These are phyloP conservation scores for Pulveroboletus sp. DNA, from an alignment of 768 basidiomycete species.

Conservation along the genomic window DNA sequence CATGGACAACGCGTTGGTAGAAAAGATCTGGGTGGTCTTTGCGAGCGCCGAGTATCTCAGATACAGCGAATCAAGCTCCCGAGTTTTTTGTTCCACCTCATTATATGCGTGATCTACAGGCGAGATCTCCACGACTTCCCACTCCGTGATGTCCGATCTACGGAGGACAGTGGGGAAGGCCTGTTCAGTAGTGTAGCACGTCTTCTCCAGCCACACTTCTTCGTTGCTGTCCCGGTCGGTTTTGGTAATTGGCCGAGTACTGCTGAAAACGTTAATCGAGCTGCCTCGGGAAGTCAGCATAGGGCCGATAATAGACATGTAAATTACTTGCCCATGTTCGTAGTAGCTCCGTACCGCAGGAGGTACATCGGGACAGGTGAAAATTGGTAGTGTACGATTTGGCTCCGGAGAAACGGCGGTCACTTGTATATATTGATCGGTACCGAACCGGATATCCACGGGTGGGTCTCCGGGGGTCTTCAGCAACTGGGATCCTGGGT, in stretches of 20 bases:
- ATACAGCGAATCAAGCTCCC: slow-evolving; percentile 68
- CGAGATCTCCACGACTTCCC: slow-evolving; percentile 73
- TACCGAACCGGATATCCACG: slow-evolving; percentile 75
- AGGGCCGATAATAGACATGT: neutral
- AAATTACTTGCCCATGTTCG: slow-evolving; percentile 65
- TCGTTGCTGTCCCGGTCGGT: slow-evolving; percentile 61
- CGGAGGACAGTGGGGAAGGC: slow-evolving; percentile 89
- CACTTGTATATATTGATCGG: slow-evolving; percentile 86
- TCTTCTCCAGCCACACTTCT: slow-evolving; percentile 88
- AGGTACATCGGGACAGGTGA: slow-evolving; percentile 83
- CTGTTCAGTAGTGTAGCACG: slow-evolving; percentile 81
- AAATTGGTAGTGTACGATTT: slow-evolving; percentile 70
- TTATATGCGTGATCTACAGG: slow-evolving; percentile 81
- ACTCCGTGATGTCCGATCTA: slow-evolving; percentile 78
- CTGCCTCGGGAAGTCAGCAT: slow-evolving; percentile 37
- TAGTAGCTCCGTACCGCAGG: slow-evolving; percentile 80
- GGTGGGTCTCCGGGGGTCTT: slow-evolving; percentile 73
- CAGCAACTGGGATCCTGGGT: slow-evolving; percentile 79
- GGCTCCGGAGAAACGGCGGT: slow-evolving; percentile 84
- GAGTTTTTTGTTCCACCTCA: slow-evolving; percentile 79
- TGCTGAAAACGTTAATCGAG: slow-evolving; percentile 81
- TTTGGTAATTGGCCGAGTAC: slow-evolving; percentile 65
- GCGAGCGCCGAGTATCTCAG: slow-evolving; percentile 74
- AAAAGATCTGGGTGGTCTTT: slow-evolving; percentile 68
- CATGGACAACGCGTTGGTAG: slow-evolving; percentile 84